These are phyloP conservation scores for Candida chilensis DNA, from an alignment of 805 yeast species.

Conservation along the genomic window DNA sequence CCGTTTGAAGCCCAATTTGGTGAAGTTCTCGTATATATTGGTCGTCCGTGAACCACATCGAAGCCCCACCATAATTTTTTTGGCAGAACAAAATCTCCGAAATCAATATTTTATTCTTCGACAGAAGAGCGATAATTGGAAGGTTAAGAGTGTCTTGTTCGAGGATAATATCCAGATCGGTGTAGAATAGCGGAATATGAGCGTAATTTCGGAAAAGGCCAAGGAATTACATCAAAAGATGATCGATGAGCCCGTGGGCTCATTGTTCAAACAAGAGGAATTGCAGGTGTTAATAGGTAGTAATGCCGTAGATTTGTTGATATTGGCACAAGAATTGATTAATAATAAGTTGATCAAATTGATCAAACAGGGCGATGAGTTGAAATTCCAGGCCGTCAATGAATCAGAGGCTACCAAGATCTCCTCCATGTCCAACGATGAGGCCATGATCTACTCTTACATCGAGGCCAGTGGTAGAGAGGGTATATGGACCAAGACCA, in stretches of 20 bases:
- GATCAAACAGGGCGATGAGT: slow-evolving; percentile 55
- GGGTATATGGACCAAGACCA: slow-evolving; percentile 93
- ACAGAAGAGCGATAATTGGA: too few relatives aligned
- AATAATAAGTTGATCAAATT: slow-evolving; percentile 59
- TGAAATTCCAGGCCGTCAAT: slow-evolving; percentile 69
- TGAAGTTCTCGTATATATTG: too few relatives aligned
- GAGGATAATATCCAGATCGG: too few relatives aligned
- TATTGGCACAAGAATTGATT: slow-evolving; percentile 40
- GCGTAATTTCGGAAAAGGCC: slow-evolving; percentile 33
- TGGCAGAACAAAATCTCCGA: too few relatives aligned
- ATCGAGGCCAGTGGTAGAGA: slow-evolving; percentile 91
- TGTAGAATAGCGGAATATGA: too few relatives aligned
- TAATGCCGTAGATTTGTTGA: slow-evolving; percentile 33
- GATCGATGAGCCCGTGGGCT: slow-evolving; percentile 39
- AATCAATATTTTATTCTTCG: too few relatives aligned
- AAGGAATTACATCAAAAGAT: slow-evolving; percentile 52
- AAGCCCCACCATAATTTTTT: too few relatives aligned
- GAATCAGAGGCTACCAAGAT: slow-evolving; percentile 69
- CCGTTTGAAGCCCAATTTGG: too few relatives aligned
- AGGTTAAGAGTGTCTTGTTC: too few relatives aligned
- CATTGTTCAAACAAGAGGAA: slow-evolving; percentile 61
- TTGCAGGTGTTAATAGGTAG: slow-evolving; percentile 41
- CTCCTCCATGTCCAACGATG: slow-evolving; percentile 75
- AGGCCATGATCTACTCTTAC: slow-evolving; percentile 82
- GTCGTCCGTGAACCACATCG: too few relatives aligned